Base-by-base conservation (phyloP, 2,329 filamentous ascomycete species). In the Fusarium lateritium region DNA sequence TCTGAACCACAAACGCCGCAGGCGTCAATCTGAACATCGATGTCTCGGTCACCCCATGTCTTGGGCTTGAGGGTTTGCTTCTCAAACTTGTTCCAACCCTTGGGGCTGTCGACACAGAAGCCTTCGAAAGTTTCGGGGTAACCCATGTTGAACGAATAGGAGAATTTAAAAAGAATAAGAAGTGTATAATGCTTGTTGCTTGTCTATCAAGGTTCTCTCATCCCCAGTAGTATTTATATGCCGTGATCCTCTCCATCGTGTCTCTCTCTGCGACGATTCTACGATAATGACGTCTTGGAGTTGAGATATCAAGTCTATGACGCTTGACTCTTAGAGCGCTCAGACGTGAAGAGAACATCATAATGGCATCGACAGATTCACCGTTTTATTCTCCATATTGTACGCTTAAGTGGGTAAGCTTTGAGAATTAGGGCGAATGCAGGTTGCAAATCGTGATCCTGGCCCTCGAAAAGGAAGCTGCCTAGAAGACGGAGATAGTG, bases 1-100 rank as follows among this genome's bases (percentile, higher is more conserved):
- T 91, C 89, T 2, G 84, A 86, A 52, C 88, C 89, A 75, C 89
- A 92, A 71, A 92, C 85, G 65, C 89, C 89, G 73, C 88, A 91
- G 79, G 91, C 88, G 4, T 86, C 85, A 69, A 92, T 80, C 76
- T 87, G 82, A 72, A 92, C 89, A 75, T 92, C 89, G 57, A 92
- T 80, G 69, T 91, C 88, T 36, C 83, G 85, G 76, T 91, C 89
- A 45, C 88, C 86, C 87, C 88, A 91, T 21, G 80, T 78, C 82
- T 91, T 91, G 47, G 89, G 89, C 76, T 88, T 82, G 45, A 83
- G 75, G 22, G 76, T 72, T 3, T 75, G 56, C 54, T 79, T 81
- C 66, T 77, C 73, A 62, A 83, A 83, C 51, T 79, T 69, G 67
- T 79, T 82, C 81, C 81, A 83, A 6, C 77, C 74, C 60, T 82